These are phyloP conservation scores for Aphanomyces astaci DNA, from an alignment of 352 stramenopile species.

Conservation along the genomic window DNA sequence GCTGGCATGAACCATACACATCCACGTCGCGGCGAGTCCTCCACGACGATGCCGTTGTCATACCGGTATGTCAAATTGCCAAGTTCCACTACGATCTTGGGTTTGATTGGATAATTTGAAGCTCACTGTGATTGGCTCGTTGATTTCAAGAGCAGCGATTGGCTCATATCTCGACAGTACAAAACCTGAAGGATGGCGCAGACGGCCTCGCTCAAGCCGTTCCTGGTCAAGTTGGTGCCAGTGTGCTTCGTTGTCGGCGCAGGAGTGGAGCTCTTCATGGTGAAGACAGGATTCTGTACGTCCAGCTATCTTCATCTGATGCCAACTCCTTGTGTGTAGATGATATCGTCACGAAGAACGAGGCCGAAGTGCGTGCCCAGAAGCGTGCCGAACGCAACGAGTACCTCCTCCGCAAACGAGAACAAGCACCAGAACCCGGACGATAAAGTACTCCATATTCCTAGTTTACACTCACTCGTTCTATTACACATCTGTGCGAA, in stretches of 20 bases:
- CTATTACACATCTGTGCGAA: constrained; percentile 17
- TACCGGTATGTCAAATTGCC: background rate
- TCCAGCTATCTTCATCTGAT: no score
- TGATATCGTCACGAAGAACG: constrained; percentile 71
- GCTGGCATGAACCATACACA: background rate
- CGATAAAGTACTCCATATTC: background rate
- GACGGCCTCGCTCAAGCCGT: constrained; percentile 51
- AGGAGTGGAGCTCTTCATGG: constrained; percentile 83
- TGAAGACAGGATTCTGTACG: constrained; percentile 85
- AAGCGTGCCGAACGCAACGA: constrained; percentile 19
- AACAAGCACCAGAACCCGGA: background rate
- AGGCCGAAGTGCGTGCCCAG: constrained; percentile 38
- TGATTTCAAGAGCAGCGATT: no score
- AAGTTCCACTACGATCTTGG: background rate
- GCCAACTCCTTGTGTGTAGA: constrained; percentile 39
- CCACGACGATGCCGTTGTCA: background rate
- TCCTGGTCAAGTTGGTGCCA: constrained; percentile 77
- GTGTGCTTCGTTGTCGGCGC: constrained; percentile 78
- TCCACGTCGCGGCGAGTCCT: background rate
- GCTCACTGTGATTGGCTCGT: no score
- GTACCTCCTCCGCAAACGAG: constrained; percentile 17
- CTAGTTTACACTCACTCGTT: constrained; percentile 8
- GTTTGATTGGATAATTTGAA: background rate
- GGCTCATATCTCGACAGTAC: background rate
- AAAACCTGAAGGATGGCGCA: no score